Evolutionary conservation across 2,329 filamentous ascomycete species (phyloP).

Genomic region (Colletotrichum sansevieriae): DNA sequence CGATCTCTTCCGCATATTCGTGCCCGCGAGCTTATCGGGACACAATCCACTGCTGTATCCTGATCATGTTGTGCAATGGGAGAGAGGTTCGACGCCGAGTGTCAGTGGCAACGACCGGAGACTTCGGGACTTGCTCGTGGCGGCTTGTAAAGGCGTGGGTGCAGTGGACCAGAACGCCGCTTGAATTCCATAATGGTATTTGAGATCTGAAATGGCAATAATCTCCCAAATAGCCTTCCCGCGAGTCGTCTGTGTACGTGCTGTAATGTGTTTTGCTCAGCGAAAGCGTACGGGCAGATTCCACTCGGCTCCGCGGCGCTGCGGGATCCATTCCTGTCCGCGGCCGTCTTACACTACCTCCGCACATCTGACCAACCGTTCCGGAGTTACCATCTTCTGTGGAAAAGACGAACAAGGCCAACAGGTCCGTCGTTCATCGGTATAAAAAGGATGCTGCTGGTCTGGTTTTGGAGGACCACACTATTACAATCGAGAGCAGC

Average conservation of each 20-base stretch:
- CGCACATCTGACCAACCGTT: background rate
- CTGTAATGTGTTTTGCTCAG: no score
- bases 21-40: constrained; percentile 20
- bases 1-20: constrained; percentile 9
- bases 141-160: constrained; percentile 23
- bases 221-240: no score
- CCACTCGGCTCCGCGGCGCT: constrained; percentile 3
- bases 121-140: constrained; percentile 17
- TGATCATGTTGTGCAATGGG: constrained; percentile 23
- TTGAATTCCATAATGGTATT: no score
- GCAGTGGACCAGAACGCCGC: background rate
- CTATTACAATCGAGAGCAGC: no score
- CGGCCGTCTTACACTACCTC: background rate
- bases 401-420: no score
- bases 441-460: no score
- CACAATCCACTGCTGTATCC: background rate
- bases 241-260: no score
- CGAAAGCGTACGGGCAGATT: no score
- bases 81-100: background rate
- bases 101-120: constrained; percentile 8
- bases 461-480: no score
- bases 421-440: no score
- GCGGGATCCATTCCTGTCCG: background rate
- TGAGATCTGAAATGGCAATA: no score
- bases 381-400: background rate